Evolutionary conservation across 1,284 basidiomycete species (phyloP), one percentile per base, ranked within the genome.

Genomic region (Ganoderma resinaceum): DNA sequence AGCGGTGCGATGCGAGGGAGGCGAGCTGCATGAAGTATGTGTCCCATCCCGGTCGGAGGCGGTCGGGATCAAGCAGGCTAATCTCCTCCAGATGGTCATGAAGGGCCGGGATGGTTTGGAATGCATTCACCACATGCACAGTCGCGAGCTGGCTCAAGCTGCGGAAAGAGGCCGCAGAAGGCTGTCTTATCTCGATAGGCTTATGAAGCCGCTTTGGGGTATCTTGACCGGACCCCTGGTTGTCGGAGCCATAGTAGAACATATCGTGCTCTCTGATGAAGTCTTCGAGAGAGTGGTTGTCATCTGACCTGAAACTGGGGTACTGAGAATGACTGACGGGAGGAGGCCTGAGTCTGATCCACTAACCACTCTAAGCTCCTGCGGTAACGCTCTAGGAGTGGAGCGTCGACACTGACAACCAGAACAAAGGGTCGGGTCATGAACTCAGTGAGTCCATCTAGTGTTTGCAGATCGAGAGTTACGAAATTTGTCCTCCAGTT

Each of bases 1-100:
- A 95, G 52, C 93, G 86, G 73, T 90, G 91, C 8, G 92, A 95
- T 3, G 96, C 96, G 55, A 98, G 86, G 16, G 92, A 91, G 8
- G 96, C 96, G 52, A 98, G 85, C 2, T 92, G 95, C 96, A 98
- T 98, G 78, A 98, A 98, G 82, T 98, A 98, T 0, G 91, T 89
- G 79, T 98, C 96, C 96, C 96, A 98, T 9, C 88, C 87, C 0
- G 96, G 96, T 43, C 96, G 85, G 42, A 98, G 81, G 62, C 94
- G 87, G 73, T 93, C 90, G 8, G 86, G 81, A 75, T 96, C 87
- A 26, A 90, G 76, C 5, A 97, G 80, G 76, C 97, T 85, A 38
- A 98, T 76, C 0, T 82, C 75, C 65, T 92, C 88, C 0, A 98
- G 83, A 75, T 96, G 84, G 11, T 78, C 73, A 74, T 92, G 82